Evolutionary conservation across 164 flowering plant genomes (phyloP), one percentile per base, ranked within the genome.

Genomic region (Stephania cephalantha): DNA sequence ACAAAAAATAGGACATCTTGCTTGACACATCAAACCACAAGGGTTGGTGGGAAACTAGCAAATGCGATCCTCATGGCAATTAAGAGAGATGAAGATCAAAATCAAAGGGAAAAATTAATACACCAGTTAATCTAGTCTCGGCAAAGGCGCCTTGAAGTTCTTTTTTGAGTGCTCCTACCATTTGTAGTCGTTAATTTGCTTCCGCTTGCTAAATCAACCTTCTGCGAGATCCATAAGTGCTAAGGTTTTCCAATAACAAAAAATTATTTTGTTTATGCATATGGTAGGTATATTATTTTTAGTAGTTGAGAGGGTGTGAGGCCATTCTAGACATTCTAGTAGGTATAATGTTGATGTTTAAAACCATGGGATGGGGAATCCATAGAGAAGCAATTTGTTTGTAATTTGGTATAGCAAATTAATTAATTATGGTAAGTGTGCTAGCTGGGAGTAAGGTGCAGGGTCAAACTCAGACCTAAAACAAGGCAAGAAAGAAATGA

Each of bases 381-480:
- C 5, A 25, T 4, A 65, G 13, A 65, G 13, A 65, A 65, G 35
- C 31, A 65, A 65, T 65, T 22, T 65, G 31, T 18, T 42, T 20
- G 35, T 9, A 65, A 65, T 65, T 22, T 65, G 31, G 30, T 42
- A n/a, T 20, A 42, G n/a, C 13, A 73, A 58, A 58, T 15, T 58
- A 75, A 63, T 13, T 6, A 69, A 75, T 68, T 70, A 55, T 72
- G 68, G 22, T 52, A 44, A 55, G 46, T 50, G 71, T 53, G 71
- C 22, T 64, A 63, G 75, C 63, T 35, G 31, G 68, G 31, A 64
- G 11, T 45, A 58, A 64, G 75, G 50, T 73, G 75, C 20, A 46
- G 63, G 46, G 76, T 74, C 71, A 18, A 46, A 45, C 42, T 74
- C 76, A 67, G n/a, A 67, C 46, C 70, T 9, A 68, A 68, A 58